A percentile compares a stretch with the other conserved stretches of the same genome.
phyloP scores from a whole-genome alignment of 1,139 yeast genomes.

The Candida frijolesensis region DNA sequence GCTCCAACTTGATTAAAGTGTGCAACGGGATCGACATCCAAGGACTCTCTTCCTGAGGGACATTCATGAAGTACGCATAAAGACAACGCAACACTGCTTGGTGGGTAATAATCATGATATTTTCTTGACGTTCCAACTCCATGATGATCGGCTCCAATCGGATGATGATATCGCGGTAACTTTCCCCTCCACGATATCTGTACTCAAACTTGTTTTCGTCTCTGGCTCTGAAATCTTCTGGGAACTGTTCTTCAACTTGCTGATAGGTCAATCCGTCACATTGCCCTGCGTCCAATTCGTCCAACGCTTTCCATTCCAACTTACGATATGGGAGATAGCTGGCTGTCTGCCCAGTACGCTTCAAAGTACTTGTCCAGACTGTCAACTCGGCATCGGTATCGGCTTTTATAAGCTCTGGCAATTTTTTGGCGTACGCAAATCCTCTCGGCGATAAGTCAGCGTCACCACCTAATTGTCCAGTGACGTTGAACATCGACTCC shows the following conservation, averaged over 20 bases:
- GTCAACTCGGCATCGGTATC: constrained; percentile 60
- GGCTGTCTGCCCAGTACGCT: constrained; percentile 92
- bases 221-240: constrained; percentile 89
- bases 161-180: constrained; percentile 92
- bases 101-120: constrained; percentile 92
- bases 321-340: constrained; percentile 74
- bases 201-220: constrained; percentile 96
- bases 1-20: constrained; percentile 89
- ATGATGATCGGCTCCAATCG: constrained; percentile 94
- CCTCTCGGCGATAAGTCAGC: constrained; percentile 87
- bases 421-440: constrained; percentile 75
- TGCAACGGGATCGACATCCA: constrained; percentile 99
- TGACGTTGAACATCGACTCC: constrained; percentile 86
- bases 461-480: constrained; percentile 97
- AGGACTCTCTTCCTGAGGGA: constrained; percentile 95
- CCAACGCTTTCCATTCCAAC: constrained; percentile 93
- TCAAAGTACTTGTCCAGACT: constrained; percentile 94
- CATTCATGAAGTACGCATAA: constrained; percentile 97
- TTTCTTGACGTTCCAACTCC: constrained; percentile 97
- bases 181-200: constrained; percentile 95
- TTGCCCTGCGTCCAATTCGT: constrained; percentile 96
- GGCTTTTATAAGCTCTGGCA: constrained; percentile 52
- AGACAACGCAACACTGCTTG: constrained; percentile 97
- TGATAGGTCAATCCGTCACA: constrained; percentile 95
- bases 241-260: constrained; percentile 70